Percentiles rank a stretch among this genome's conserved stretches.
Evolutionary conservation across 495 filamentous ascomycete species (phyloP).

Genomic region (Stereocaulon alpinum): DNA sequence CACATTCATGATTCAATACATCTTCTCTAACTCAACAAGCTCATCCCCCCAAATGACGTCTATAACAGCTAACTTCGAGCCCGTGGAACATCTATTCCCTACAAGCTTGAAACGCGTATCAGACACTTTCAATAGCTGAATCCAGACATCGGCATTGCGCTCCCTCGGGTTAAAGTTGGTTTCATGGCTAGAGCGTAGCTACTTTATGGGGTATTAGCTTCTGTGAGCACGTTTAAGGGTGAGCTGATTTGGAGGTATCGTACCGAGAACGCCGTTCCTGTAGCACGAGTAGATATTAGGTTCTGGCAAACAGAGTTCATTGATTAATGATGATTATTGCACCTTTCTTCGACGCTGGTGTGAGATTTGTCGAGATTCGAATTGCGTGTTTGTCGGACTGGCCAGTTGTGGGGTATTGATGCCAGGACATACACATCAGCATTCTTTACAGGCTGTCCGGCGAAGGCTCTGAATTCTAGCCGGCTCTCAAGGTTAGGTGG

Average conservation of each 20-base stretch:
- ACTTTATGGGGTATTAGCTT: neutral
- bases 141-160: constrained; percentile 35
- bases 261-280: constrained; percentile 38
- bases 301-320: constrained; percentile 41
- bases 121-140: neutral
- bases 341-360: constrained; percentile 30
- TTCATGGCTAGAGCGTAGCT: neutral
- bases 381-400: constrained; percentile 32
- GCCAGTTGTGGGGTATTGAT: constrained; percentile 39
- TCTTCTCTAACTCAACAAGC: no score
- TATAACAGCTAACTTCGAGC: neutral
- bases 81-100: neutral
- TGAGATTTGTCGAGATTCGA: constrained; percentile 30
- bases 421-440: constrained; percentile 43
- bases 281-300: constrained; percentile 32
- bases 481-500: constrained; percentile 29
- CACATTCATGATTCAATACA: no score
- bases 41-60: neutral
- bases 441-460: constrained; percentile 32
- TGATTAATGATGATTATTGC: constrained; percentile 34
- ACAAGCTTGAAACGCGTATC: constrained; percentile 26
- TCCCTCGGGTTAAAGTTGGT: constrained; percentile 40
- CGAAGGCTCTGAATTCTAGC: constrained; percentile 36
- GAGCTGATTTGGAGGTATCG: no score
- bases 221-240: no score